Evolutionary conservation across 2,329 filamentous ascomycete species (phyloP).

Genomic region (Fusarium sp.): DNA sequence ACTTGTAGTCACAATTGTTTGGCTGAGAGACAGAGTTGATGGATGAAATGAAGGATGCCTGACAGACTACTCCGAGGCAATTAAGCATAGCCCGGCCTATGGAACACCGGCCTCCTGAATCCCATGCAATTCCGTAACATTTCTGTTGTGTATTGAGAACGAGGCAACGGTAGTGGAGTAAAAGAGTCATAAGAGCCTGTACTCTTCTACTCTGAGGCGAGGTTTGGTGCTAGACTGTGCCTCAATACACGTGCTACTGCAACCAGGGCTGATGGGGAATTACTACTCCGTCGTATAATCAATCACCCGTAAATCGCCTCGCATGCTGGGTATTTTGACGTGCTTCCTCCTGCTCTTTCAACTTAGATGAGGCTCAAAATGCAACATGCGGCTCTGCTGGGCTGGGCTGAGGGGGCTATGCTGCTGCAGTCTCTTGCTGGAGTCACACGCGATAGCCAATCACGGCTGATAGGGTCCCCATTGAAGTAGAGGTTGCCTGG

Average conservation of each 20-base stretch:
- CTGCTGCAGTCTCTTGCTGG: too few species aligned
- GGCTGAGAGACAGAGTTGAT: constrained; percentile 3
- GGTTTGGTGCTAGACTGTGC: constrained; percentile 17
- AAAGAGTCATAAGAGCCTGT: background rate
- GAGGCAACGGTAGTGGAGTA: constrained; percentile 5
- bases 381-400: background rate
- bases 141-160: background rate
- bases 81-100: constrained; percentile 11
- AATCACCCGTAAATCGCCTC: background rate
- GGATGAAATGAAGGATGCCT: constrained; percentile 21
- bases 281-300: background rate
- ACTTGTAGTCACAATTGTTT: constrained; percentile 3
- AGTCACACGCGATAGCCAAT: too few species aligned
- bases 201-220: constrained; percentile 10
- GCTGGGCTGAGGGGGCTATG: too few species aligned
- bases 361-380: constrained; percentile 6
- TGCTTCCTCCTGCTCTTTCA: background rate
- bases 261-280: background rate
- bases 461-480: too few species aligned
- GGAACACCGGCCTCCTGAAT: background rate
- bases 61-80: background rate
- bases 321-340: too few species aligned
- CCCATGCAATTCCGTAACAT: background rate
- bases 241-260: constrained; percentile 1
- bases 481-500: too few species aligned